Conservation (phyloP, 805 yeast species). For the Myxozyma neglecta region DNA sequence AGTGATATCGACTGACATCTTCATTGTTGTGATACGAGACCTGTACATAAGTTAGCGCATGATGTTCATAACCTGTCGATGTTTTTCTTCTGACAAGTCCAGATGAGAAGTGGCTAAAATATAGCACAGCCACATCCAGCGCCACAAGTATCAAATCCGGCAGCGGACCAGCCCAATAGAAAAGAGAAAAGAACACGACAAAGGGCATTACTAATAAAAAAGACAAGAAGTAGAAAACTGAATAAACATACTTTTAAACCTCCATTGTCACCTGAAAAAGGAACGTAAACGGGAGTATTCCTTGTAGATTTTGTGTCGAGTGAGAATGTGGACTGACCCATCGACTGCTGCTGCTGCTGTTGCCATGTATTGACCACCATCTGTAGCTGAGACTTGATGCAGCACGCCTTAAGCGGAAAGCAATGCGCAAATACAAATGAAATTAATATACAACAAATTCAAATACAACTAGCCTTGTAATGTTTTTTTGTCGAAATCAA, state of each 20-base stretch:
- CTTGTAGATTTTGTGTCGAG: constrained; percentile 18
- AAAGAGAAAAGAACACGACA: neutral
- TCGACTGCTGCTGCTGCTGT: constrained; percentile 7
- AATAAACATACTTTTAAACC: constrained; percentile 10
- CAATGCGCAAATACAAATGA: neutral
- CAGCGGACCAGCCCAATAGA: too few species aligned
- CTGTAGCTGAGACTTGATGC: neutral
- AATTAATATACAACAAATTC: neutral
- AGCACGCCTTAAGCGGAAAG: neutral
- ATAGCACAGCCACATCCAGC: neutral
- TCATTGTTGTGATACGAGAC: constrained; percentile 83
- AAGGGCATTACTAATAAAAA: neutral
- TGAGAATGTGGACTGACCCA: constrained; percentile 17
- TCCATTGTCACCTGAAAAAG: constrained; percentile 9
- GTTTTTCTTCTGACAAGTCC: neutral
- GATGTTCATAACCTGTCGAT: neutral
- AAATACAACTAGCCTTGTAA: neutral
- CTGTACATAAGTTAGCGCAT: constrained; percentile 30
- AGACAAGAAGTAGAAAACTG: neutral
- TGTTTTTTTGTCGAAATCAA: too few species aligned
- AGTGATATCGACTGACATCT: constrained; percentile 69
- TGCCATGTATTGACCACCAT: constrained; percentile 30
- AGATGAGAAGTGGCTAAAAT: neutral
- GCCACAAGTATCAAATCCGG: neutral
- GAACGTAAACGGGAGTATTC: constrained; percentile 22